Evolutionary conservation across 192 early-diverging fungal genomes (phyloP), one percentile per base, ranked within the genome.

Genomic region (Cladochytrium replicatum): DNA sequence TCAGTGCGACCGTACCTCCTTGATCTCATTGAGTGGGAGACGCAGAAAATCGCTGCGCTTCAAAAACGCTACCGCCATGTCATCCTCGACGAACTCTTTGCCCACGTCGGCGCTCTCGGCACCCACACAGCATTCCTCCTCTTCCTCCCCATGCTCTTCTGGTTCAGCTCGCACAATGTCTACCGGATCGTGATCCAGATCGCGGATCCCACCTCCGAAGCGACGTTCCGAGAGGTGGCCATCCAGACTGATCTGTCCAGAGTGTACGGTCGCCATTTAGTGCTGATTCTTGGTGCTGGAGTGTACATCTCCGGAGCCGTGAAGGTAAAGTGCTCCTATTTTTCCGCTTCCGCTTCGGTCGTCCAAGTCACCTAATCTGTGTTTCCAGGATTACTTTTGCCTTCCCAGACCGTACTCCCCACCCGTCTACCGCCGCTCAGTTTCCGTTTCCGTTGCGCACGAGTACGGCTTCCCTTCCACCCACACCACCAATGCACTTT

Each of bases 381-480:
- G 43, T 23, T 55, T 42, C 38, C 67, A 95, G 77, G 92, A 96
- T 63, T 87, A 80, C 44, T 51, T 91, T 29, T 83, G 87, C 55
- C 68, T 87, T 11, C 90, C 92, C 29, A 65, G 92, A 43, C 92
- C 92, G n/a, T 46, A 76, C 3, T 79, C 78, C 38, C 87, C 87
- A 17, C 85, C 86, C 6, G 75, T 92, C 32, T 65, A 66, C 5
- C 81, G 87, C 15, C 68, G 85, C 47, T 83, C 85, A 4, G 69
- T 71, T 49, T 84, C 76, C 29, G 63, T 66, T 21, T 74, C 75
- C 6, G 75, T 77, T 48, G 75, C 81, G 8, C 62, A 81, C 11
- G 92, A 96, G 61, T 96, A 89, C 53, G 92, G 92, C 11, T 91
- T 92, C 55, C 92, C 92, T 17, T 89, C 87, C 2, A 87, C 87